Conservation (phyloP, 805 yeast species). For the Candida oleophila region DNA sequence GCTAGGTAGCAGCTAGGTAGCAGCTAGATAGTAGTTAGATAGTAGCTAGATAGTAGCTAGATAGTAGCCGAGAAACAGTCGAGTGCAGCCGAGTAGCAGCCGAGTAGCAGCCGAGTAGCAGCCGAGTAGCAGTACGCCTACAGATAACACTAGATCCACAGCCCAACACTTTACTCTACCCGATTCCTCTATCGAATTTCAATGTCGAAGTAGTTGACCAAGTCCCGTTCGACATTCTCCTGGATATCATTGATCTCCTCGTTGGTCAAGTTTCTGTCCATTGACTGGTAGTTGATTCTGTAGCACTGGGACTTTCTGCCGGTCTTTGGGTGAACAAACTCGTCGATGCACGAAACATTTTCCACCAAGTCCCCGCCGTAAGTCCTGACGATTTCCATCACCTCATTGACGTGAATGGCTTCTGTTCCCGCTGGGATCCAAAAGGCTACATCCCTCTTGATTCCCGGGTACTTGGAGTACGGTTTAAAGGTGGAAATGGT, state of each 20-base stretch:
- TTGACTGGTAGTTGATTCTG: conserved; percentile 88
- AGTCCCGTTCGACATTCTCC: conserved; percentile 56
- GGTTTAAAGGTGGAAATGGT: conserved; percentile 74
- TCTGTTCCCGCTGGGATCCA: conserved; percentile 63
- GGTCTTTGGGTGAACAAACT: conserved; percentile 82
- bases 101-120: too few relatives aligned
- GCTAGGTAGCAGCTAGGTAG: too few relatives aligned
- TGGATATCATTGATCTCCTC: conserved; percentile 80
- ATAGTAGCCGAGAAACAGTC: too few relatives aligned
- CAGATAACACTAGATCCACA: too few relatives aligned
- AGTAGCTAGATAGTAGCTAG: too few relatives aligned
- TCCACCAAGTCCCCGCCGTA: conserved; percentile 88
- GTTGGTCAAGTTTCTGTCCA: conserved; percentile 89
- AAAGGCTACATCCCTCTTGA: conserved; percentile 84
- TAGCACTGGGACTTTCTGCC: conserved; percentile 78
- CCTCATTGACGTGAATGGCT: conserved; percentile 76
- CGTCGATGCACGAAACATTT: conserved; percentile 76
- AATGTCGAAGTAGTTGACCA: conserved; percentile 53
- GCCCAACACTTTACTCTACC: too few relatives aligned
- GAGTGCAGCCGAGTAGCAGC: too few relatives aligned
- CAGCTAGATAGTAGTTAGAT: too few relatives aligned
- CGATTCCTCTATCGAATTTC: conserved; percentile 35
- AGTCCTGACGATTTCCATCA: conserved; percentile 88
- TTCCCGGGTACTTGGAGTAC: conserved; percentile 87
- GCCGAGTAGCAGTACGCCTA: too few relatives aligned